Percentiles rank a stretch among this genome's conserved stretches.
Conservation (phyloP, 495 filamentous ascomycete species). For the Penicillium robsamsonii region DNA sequence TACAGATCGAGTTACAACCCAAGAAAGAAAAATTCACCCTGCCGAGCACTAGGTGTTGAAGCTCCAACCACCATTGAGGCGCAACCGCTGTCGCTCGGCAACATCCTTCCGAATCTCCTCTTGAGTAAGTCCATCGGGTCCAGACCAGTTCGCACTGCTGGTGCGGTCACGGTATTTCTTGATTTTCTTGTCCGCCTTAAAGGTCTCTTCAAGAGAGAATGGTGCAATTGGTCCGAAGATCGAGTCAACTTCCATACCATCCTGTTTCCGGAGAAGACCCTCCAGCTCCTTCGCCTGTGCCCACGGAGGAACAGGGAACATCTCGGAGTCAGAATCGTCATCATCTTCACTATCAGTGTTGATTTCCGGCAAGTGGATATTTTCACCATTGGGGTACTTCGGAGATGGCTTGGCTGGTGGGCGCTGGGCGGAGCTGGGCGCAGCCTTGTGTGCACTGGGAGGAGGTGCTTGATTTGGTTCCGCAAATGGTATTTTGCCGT, state of each 20-base stretch:
- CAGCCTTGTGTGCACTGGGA: conserved; percentile 54
- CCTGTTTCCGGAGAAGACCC: conserved; percentile 66
- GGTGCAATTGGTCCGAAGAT: conserved; percentile 87
- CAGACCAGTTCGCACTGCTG: conserved; percentile 88
- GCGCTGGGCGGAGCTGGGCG: conserved; percentile 39
- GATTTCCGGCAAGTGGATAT: conserved; percentile 84
- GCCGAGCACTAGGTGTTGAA: conserved; percentile 38
- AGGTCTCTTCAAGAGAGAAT: conserved; percentile 92
- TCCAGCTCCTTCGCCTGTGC: conserved; percentile 78
- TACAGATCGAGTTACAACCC: conserved; percentile 6
- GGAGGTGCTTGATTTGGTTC: conserved; percentile 55
- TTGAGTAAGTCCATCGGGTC: conserved; percentile 81
- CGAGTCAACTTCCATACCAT: conserved; percentile 76
- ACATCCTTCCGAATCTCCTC: conserved; percentile 81
- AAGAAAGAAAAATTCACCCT: background rate
- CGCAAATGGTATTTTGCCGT: conserved; percentile 86
- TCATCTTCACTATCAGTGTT: conserved; percentile 84
- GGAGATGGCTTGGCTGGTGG: conserved; percentile 65
- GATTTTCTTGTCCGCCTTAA: conserved; percentile 74
- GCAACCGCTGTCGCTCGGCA: conserved; percentile 75
- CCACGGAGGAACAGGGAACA: conserved; percentile 72
- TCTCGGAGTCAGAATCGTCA: conserved; percentile 57
- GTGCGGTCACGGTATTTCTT: conserved; percentile 84
- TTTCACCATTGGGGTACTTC: conserved; percentile 74
- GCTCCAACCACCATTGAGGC: conserved; percentile 82